Evolutionary conservation across 768 basidiomycete genomes (phyloP), one percentile per base, ranked within the genome.

Genomic region (Tylopilus intermedius): DNA sequence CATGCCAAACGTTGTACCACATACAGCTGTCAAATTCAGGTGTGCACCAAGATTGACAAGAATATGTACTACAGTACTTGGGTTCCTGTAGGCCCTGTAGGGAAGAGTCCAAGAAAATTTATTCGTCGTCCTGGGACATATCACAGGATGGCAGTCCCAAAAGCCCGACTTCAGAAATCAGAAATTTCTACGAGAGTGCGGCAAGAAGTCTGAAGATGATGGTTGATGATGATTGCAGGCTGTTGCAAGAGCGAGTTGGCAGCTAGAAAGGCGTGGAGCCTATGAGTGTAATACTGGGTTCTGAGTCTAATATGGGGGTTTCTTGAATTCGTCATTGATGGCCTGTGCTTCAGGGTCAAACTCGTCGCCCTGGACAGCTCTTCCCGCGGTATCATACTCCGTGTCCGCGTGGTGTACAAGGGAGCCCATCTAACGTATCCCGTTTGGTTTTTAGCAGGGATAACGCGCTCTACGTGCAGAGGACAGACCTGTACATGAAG

Each of bases 321-420:
- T 77, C 65, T 86, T 86, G 75, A 84, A 84, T 56, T 87, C 85
- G 50, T 76, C 72, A 61, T 69, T 77, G 60, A 80, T 80, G 47
- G 67, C 71, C 51, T 83, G 82, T 15, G 80, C 74, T 66, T 87
- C 85, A 8, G 78, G 73, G 62, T 87, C 85, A 54, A 74, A 79
- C 21, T 65, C 66, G 46, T 77, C 76, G 18, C 62, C 58, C 54
- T 73, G 75, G 32, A 74, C 61, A n/a, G 76, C 54, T 32, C 77
- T 75, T 37, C 84, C 84, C n/a, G 76, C 61, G 0, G 75, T 79
- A 58, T 85, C 83, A 59, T 83, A 86, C 47, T 77, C 77, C 30
- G 72, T 50, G 45, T 75, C 76, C 5, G 71, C 62, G 13, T 72
- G 75, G 53, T 72, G 74, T 57, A 79, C 76, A 51, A 84, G 83